phyloP scores from a whole-genome alignment of 306 rosid genomes.

The Pyrus communis region DNA sequence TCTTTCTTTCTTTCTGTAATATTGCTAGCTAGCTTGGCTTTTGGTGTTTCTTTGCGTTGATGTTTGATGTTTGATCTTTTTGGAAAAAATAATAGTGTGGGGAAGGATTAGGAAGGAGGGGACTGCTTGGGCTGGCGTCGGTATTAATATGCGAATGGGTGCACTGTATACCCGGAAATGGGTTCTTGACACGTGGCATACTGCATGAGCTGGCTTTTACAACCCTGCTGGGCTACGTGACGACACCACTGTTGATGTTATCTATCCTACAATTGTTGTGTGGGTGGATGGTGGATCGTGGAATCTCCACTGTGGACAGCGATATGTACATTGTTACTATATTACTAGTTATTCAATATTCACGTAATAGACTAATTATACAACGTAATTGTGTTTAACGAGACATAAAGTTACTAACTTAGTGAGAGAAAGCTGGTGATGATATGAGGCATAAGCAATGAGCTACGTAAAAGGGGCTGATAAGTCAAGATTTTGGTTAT shows the following conservation, averaged over 20 bases:
- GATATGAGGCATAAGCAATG: neutral
- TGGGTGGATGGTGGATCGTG: slow-evolving; percentile 27
- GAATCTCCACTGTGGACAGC: slow-evolving; percentile 28
- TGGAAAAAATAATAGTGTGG: slow-evolving; percentile 32
- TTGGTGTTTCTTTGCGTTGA: neutral
- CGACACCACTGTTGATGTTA: slow-evolving; percentile 39
- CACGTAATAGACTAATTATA: too few species aligned
- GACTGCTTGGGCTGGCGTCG: slow-evolving; percentile 22
- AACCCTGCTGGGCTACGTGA: slow-evolving; percentile 53
- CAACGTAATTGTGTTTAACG: neutral
- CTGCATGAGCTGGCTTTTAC: slow-evolving; percentile 48
- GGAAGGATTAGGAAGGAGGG: slow-evolving; percentile 22
- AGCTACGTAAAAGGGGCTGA: neutral
- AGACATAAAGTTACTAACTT: too few species aligned
- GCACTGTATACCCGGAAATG: slow-evolving; percentile 13
- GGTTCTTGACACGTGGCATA: slow-evolving; percentile 45
- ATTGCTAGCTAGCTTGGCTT: neutral
- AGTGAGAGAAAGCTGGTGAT: neutral
- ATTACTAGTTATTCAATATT: neutral
- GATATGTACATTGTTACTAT: too few species aligned
- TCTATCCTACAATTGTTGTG: slow-evolving; percentile 46
- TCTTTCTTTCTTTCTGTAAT: slow-evolving; percentile 28
- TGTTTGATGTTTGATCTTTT: slow-evolving; percentile 3
- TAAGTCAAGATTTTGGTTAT: neutral
- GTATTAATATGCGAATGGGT: slow-evolving; percentile 37